A percentile compares a stretch with the other conserved stretches of the same genome.
phyloP scores from a whole-genome alignment of 2,329 filamentous ascomycete species.

The Cryphonectria japonica region DNA sequence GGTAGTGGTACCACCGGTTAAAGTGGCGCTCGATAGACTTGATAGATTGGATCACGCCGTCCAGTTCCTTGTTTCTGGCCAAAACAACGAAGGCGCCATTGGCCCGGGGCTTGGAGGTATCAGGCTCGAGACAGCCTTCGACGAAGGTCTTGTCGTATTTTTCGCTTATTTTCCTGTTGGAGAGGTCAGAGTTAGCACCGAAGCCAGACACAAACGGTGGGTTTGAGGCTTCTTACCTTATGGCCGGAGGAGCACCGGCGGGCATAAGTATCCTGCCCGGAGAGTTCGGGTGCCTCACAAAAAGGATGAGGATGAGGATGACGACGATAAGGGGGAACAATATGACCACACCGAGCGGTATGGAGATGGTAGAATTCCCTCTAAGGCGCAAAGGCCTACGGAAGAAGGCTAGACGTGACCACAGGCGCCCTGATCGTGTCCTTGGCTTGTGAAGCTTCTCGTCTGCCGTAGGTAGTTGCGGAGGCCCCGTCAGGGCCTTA shows the following conservation, averaged over 20 bases:
- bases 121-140: conserved; percentile 82
- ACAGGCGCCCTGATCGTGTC: conserved; percentile 38
- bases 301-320: conserved; percentile 85
- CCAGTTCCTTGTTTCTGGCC: conserved; percentile 93
- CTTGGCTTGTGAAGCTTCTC: conserved; percentile 45
- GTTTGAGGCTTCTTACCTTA: conserved; percentile 67
- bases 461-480: conserved; percentile 54
- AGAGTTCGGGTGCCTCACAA: conserved; percentile 84
- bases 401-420: conserved; percentile 75
- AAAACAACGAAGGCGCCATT: conserved; percentile 97
- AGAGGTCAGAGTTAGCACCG: not conserved
- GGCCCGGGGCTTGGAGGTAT: conserved; percentile 77
- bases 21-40: conserved; percentile 99
- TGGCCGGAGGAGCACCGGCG: conserved; percentile 82
- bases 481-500: conserved; percentile 49
- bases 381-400: conserved; percentile 83
- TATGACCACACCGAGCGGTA: conserved; percentile 89
- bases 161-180: conserved; percentile 86
- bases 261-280: conserved; percentile 84
- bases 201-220: not conserved
- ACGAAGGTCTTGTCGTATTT: conserved; percentile 97
- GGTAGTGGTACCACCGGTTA: conserved; percentile 98
- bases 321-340: conserved; percentile 91
- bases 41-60: conserved; percentile 93
- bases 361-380: conserved; percentile 89